Conservation (phyloP, 768 basidiomycete species). For the Xerocomellus intermedius region DNA sequence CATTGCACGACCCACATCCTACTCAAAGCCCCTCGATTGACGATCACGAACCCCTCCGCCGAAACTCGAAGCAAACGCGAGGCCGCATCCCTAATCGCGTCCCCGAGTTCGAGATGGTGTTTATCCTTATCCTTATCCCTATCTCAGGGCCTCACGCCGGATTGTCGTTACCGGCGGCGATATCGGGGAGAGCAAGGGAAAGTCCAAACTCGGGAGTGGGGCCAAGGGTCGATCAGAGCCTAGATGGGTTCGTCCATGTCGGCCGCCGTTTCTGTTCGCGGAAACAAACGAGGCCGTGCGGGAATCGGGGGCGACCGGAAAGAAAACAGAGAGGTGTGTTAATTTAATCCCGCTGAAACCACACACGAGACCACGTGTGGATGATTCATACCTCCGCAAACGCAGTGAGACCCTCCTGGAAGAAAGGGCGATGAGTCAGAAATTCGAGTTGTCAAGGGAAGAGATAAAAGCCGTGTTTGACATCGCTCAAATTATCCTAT, state of each 20-base stretch:
- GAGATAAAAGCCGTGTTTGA: background rate
- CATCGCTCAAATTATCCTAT: constrained; percentile 2
- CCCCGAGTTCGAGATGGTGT: background rate
- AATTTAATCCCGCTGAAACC: background rate
- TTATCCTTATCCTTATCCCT: background rate
- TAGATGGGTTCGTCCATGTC: constrained; percentile 20
- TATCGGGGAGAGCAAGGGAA: background rate
- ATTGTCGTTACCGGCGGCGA: background rate
- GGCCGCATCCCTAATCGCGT: background rate
- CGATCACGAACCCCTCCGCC: too few relatives aligned
- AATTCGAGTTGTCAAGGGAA: background rate
- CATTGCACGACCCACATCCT: background rate
- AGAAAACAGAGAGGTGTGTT: background rate
- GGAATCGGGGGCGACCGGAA: constrained; percentile 10
- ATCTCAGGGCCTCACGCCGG: background rate
- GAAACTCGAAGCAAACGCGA: background rate
- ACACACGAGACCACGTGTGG: constrained; percentile 1
- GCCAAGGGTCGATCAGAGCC: constrained; percentile 13
- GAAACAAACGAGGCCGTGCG: background rate
- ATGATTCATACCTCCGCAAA: constrained; percentile 43
- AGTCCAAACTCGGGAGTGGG: background rate
- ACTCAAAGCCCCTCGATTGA: background rate
- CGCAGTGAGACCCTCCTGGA: constrained; percentile 67
- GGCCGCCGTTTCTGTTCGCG: constrained; percentile 18
- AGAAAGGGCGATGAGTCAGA: constrained; percentile 18